Conservation (phyloP, 768 basidiomycete genomes). For the Agaricus sinodeliciosus region DNA sequence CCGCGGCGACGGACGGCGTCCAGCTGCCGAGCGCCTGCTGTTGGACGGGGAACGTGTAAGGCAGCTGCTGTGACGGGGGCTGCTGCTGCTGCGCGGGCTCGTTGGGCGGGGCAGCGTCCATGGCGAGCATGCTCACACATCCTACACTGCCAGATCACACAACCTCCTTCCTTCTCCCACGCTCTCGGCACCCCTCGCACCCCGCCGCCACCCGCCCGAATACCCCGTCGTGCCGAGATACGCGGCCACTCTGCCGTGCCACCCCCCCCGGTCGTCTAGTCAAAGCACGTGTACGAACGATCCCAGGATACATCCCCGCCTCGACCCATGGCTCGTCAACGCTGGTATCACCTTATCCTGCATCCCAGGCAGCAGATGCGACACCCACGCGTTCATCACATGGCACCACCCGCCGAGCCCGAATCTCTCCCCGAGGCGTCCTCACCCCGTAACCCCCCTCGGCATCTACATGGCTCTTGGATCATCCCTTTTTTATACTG, state of each 20-base stretch:
- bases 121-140: constrained; percentile 24
- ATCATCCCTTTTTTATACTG: not conserved
- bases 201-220: constrained; percentile 75
- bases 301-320: constrained; percentile 50
- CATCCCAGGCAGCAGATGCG: constrained; percentile 61
- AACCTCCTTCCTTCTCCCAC: constrained; percentile 37
- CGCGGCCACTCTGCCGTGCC: constrained; percentile 20
- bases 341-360: constrained; percentile 56
- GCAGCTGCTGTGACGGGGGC: constrained; percentile 22
- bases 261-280: constrained; percentile 37
- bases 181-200: constrained; percentile 58
- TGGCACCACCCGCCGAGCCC: constrained; percentile 65
- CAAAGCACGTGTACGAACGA: constrained; percentile 35
- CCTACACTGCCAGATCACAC: constrained; percentile 37
- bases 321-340: no score
- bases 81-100: constrained; percentile 29
- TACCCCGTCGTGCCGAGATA: constrained; percentile 33
- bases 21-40: constrained; percentile 66
- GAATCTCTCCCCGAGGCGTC: constrained; percentile 56
- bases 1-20: constrained; percentile 59
- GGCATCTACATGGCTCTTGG: constrained; percentile 15
- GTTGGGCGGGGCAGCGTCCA: constrained; percentile 62
- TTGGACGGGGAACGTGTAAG: constrained; percentile 66
- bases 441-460: constrained; percentile 37
- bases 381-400: constrained; percentile 80